These are phyloP conservation scores for Pseudogymnoascus sp. DNA, from an alignment of 2,329 filamentous ascomycete species.

Conservation along the genomic window DNA sequence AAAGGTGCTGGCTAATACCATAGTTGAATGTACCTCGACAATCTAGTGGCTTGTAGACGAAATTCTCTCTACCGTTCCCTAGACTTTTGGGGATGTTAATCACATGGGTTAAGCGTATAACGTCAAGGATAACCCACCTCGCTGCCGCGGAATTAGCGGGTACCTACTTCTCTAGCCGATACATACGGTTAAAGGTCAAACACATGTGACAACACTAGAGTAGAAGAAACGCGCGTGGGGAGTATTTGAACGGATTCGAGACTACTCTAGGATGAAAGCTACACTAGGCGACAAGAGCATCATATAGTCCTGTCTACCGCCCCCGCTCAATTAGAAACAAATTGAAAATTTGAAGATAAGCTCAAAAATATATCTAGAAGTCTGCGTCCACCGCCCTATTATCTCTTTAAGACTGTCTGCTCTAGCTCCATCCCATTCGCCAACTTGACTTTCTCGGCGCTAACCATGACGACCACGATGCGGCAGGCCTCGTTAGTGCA, in stretches of 20 bases:
- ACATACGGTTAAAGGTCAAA: conserved; percentile 27
- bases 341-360: background rate
- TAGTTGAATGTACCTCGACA: conserved; percentile 18
- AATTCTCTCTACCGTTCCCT: conserved; percentile 31
- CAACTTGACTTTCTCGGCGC: conserved; percentile 32
- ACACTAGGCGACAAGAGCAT: conserved; percentile 25
- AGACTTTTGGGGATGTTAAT: conserved; percentile 31
- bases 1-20: conserved; percentile 10
- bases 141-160: conserved; percentile 29
- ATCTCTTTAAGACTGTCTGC: conserved; percentile 13
- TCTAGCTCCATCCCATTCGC: conserved; percentile 31
- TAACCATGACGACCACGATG: conserved; percentile 34
- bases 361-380: conserved; percentile 6
- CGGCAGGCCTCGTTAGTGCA: conserved; percentile 30
- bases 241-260: conserved; percentile 32
- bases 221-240: conserved; percentile 25
- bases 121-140: conserved; percentile 15
- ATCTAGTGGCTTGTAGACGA: conserved; percentile 28
- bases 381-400: background rate
- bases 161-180: conserved; percentile 35
- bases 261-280: conserved; percentile 33
- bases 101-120: conserved; percentile 17
- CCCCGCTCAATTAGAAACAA: background rate
- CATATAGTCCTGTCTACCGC: conserved; percentile 7
- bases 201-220: conserved; percentile 17